Evolutionary conservation across 1,139 yeast species (phyloP), one percentile per base, ranked within the genome.

Genomic region (Spathaspora sp.): DNA sequence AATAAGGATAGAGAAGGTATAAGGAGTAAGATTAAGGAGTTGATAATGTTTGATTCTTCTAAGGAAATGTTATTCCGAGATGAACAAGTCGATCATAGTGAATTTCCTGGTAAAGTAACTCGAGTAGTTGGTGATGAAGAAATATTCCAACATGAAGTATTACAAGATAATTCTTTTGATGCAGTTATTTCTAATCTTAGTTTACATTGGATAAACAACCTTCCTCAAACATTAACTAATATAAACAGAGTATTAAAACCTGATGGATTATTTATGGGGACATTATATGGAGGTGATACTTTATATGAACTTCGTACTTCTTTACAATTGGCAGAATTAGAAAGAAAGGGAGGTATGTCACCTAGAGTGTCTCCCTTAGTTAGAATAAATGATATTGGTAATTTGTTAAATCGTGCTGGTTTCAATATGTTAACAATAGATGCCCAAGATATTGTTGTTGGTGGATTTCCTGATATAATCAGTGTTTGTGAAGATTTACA

Each of bases 261-360:
- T 0, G 96, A 89, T 60, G 95, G 96, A 1, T 72, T 89, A 61
- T 86, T 89, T 55, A 76, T 89, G 77, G 95, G 87, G 1, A 80
- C 90, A n/a, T 77, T 89, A 73, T 79, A 87, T 56, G 95, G 95
- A 7, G 95, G 93, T 5, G 96, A 89, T 61, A 85, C 95, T 1
- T 68, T 89, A 24, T 89, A 82, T 57, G 96, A 89, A 63, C 71
- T 89, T 46, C 74, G 96, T 44, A 86, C 96, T 0, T 74, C 91
- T 1, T 68, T 89, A 42, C 96, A 89, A 60, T 68, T 89, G 45
- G 95, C 96, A 0, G 96, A 89, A 58, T 68, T 84, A 64, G 96
- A 89, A 58, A 72, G 95, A 45, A 72, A 68, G 45, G 95, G 95
- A 7, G 91, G 96, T 2, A 76, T 88, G 51, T 80, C 93, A 1